Conservation (phyloP, 495 filamentous ascomycete species). For the Penicillium coprophilum region DNA sequence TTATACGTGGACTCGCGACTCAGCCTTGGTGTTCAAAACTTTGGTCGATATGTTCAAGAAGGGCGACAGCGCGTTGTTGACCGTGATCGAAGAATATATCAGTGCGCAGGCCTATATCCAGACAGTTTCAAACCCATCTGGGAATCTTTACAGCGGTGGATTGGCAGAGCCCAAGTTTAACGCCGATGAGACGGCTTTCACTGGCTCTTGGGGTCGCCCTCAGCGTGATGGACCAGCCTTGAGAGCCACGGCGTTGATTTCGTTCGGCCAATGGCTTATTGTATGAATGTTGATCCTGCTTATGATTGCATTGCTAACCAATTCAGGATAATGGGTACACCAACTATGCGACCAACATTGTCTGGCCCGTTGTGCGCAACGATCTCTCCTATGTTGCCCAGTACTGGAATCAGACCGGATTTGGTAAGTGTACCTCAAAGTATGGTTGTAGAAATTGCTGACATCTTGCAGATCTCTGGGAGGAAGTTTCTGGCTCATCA, state of each 20-base stretch:
- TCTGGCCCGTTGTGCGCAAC: constrained; percentile 65
- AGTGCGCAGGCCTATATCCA: constrained; percentile 60
- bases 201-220: constrained; percentile 66
- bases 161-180: constrained; percentile 50
- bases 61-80: constrained; percentile 53
- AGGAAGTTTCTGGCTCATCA: constrained; percentile 62
- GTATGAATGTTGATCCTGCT: constrained; percentile 20
- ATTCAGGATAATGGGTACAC: constrained; percentile 32
- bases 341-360: constrained; percentile 28
- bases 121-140: constrained; percentile 60
- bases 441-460: not conserved
- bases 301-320: not conserved
- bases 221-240: constrained; percentile 72
- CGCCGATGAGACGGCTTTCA: constrained; percentile 59
- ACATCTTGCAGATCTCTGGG: constrained; percentile 59
- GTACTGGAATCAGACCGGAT: constrained; percentile 70
- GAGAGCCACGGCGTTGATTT: constrained; percentile 60
- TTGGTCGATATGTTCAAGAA: constrained; percentile 59
- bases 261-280: constrained; percentile 40
- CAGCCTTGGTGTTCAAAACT: constrained; percentile 61
- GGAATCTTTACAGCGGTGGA: constrained; percentile 47
- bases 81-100: constrained; percentile 57
- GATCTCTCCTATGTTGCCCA: constrained; percentile 69
- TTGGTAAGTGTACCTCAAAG: constrained; percentile 24
- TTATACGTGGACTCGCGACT: constrained; percentile 73